Evolutionary conservation across 1,284 basidiomycete genomes (phyloP).

Genomic region (Austroboletus novae-zelandiae): DNA sequence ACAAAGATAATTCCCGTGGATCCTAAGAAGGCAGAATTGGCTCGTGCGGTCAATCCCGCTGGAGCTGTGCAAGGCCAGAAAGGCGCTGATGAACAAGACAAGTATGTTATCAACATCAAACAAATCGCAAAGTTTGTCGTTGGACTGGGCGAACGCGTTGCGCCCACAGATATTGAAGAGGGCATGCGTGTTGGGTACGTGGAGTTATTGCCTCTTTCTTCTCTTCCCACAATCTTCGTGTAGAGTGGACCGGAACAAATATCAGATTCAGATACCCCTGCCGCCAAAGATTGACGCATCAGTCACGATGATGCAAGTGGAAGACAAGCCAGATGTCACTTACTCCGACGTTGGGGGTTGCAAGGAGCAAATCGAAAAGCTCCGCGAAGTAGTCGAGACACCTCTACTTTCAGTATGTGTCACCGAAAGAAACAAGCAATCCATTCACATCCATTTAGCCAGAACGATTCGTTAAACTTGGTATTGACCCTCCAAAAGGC

Average conservation of each 20-base stretch:
- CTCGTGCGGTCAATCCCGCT: slow-evolving; percentile 66
- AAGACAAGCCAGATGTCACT: slow-evolving; percentile 98
- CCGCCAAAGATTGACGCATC: slow-evolving; percentile 99
- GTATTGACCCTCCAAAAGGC: slow-evolving; percentile 99
- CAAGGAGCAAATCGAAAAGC: slow-evolving; percentile 99
- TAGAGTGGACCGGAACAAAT: slow-evolving; percentile 91
- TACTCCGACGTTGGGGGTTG: slow-evolving; percentile 98
- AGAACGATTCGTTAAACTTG: slow-evolving; percentile 96
- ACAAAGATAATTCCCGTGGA: slow-evolving; percentile 96
- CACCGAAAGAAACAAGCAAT: neutral
- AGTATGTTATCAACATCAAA: slow-evolving; percentile 99
- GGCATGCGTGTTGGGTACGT: slow-evolving; percentile 97
- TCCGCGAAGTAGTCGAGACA: slow-evolving; percentile 97
- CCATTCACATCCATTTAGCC: slow-evolving; percentile 57
- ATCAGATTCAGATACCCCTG: slow-evolving; percentile 99
- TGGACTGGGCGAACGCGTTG: slow-evolving; percentile 92
- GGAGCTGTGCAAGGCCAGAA: slow-evolving; percentile 83
- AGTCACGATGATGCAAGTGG: slow-evolving; percentile 99
- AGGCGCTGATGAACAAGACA: slow-evolving; percentile 94
- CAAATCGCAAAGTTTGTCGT: slow-evolving; percentile 99
- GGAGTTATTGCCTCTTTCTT: neutral
- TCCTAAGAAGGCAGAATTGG: slow-evolving; percentile 66
- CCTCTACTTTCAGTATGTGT: slow-evolving; percentile 85
- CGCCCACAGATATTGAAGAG: slow-evolving; percentile 98
- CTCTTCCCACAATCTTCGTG: neutral